Base-by-base conservation (phyloP, 257 asterid species). In the Solanum chiquidenum region DNA sequence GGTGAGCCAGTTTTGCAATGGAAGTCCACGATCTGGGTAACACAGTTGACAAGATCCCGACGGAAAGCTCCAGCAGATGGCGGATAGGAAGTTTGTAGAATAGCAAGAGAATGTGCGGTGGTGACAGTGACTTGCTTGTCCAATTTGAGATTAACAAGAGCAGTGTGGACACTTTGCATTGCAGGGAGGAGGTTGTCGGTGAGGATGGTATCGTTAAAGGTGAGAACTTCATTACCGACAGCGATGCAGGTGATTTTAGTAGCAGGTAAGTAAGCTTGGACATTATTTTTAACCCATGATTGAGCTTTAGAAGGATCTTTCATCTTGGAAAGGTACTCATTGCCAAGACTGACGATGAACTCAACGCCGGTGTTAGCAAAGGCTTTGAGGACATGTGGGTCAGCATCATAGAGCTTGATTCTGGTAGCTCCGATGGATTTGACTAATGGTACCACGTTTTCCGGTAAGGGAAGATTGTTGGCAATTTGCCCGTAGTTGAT, bases 401-500 rank as follows among this genome's bases (percentile, higher is more conserved):
- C 96, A 73, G 99, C 96, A 85, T 96, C 98, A 92, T 96, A 96
- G 90, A 96, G 98, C 93, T 94, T 94, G 49, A 96, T 87, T 79
- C 94, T 88, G 88, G 94, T 91, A 31, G 90, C 98, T 38, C 96
- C 95, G 85, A 94, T 89, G 92, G 98, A 92, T 87, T 94, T 93
- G 76, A 96, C 92, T 12, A 96, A 90, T 0, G 96, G 95, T 58
- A 94, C 89, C 11, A 93, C 98, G 2, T 91, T 82, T 29, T 92
- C 92, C 0, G 99, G 98, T 34, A 92, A 88, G 23, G 98, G 99
- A 60, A 96, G 95, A 88, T 96, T 95, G 95, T 94, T 88, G 16
- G 97, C 99, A 33, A 96, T 88, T 88, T 91, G 98, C 35, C 99
- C 98, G 88, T 96, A 96, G 95, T 96, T 96, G 89, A 96, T 92